A percentile compares a stretch with the other conserved stretches of the same genome.
Evolutionary conservation across 163 green algal species (phyloP).

Genomic region (Smithsoniella earleae): DNA sequence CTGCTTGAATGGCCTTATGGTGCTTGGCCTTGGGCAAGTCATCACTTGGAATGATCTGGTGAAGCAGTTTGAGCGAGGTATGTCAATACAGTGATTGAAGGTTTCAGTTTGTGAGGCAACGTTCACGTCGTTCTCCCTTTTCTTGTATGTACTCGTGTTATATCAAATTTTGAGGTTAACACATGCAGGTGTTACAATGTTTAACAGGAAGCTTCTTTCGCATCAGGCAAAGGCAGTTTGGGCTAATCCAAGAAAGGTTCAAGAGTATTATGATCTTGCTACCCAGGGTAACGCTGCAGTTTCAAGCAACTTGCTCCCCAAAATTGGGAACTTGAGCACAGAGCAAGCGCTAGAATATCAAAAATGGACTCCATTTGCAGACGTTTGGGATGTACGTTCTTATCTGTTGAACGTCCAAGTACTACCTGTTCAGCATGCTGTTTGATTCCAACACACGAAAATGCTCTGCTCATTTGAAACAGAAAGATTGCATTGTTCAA

Average conservation of each 20-base stretch:
- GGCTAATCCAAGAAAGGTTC: background rate
- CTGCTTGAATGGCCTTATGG: conserved; percentile 6
- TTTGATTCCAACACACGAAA: too few relatives aligned
- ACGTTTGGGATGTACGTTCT: conserved; percentile 21
- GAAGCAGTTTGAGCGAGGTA: conserved; percentile 29
- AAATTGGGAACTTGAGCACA: background rate
- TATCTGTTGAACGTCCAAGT: too few relatives aligned
- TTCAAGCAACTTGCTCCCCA: background rate
- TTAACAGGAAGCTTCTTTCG: conserved; percentile 5
- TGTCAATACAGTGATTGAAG: too few relatives aligned
- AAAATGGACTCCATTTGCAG: conserved; percentile 16
- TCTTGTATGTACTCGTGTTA: too few relatives aligned
- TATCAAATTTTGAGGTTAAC: too few relatives aligned
- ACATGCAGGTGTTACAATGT: background rate
- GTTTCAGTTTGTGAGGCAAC: too few relatives aligned
- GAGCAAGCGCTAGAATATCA: background rate
- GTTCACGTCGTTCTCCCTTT: too few relatives aligned
- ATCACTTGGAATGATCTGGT: conserved; percentile 28
- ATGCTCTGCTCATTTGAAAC: too few relatives aligned
- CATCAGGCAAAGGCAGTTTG: background rate
- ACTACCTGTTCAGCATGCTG: too few relatives aligned
- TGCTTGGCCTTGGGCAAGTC: conserved; percentile 24
- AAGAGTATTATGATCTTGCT: background rate
- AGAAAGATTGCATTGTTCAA: too few relatives aligned
- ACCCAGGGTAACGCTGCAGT: background rate